Conservation (phyloP, 768 basidiomycete species). For the Tricholoma sp. region DNA sequence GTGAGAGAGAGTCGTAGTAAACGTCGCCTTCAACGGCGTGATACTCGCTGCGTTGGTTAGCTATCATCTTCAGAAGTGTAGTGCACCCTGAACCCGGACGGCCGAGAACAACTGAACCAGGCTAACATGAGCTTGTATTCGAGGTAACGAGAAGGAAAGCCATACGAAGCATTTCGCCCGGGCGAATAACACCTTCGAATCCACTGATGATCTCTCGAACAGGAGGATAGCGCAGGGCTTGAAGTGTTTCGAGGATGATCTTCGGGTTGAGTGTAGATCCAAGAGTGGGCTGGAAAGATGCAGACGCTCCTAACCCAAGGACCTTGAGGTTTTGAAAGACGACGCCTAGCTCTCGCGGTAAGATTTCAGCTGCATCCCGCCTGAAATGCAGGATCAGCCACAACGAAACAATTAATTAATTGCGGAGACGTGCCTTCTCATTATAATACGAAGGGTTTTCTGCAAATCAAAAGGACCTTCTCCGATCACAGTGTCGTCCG, state of each 20-base stretch:
- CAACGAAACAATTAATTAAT: background rate
- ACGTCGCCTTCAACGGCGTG: constrained; percentile 66
- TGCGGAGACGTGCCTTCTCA: constrained; percentile 24
- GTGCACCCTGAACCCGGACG: constrained; percentile 83
- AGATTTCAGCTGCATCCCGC: constrained; percentile 11
- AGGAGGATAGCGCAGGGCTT: constrained; percentile 51
- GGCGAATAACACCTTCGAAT: constrained; percentile 60
- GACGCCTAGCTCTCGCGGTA: constrained; percentile 52
- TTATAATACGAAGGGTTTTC: constrained; percentile 23
- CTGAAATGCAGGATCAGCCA: constrained; percentile 5
- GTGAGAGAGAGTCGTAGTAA: constrained; percentile 69
- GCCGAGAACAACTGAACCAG: constrained; percentile 67
- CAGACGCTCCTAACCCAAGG: constrained; percentile 51
- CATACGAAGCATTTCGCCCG: constrained; percentile 77
- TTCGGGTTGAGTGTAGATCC: constrained; percentile 58
- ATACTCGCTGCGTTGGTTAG: constrained; percentile 71
- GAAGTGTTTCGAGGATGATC: constrained; percentile 37
- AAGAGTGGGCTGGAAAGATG: constrained; percentile 53
- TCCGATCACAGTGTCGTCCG: constrained; percentile 17
- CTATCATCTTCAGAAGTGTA: constrained; percentile 76
- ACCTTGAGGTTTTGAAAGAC: constrained; percentile 55
- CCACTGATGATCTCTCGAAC: constrained; percentile 56
- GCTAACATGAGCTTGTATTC: background rate
- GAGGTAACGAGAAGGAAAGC: constrained; percentile 10
- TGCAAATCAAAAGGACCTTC: constrained; percentile 32